A percentile compares a stretch with the other conserved stretches of the same genome.
Evolutionary conservation across 2,329 filamentous ascomycete species (phyloP).

Genomic region (Diaporthe sp.): DNA sequence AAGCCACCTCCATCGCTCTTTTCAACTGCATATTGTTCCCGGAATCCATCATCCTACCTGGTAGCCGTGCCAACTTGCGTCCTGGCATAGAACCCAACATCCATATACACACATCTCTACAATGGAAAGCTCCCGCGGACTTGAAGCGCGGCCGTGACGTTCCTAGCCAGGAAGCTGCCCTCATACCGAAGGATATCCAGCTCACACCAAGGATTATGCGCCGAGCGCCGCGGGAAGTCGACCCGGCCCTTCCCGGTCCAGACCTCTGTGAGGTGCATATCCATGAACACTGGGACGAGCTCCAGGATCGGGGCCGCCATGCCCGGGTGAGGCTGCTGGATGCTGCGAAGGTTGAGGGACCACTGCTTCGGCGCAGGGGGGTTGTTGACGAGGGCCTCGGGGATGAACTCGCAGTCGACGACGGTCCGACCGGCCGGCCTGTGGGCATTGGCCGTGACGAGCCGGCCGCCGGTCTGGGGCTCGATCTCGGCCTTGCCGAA

Average conservation of each 20-base stretch:
- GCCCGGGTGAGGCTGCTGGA: not conserved
- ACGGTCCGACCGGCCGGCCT: not conserved
- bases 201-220: not conserved
- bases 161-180: not conserved
- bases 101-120: not conserved
- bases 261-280: not conserved
- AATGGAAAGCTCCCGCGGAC: not conserved
- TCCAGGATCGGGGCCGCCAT: conserved; percentile 4
- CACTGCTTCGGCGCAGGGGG: not conserved
- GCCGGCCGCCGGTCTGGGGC: not conserved
- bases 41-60: not conserved
- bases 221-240: conserved; percentile 1
- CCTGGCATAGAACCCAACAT: not conserved
- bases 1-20: not conserved
- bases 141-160: not conserved
- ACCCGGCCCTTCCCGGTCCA: not conserved
- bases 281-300: not conserved
- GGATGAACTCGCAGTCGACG: not conserved
- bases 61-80: not conserved
- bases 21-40: not conserved
- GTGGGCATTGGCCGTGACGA: not conserved
- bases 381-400: not conserved
- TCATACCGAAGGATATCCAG: not conserved
- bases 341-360: not conserved
- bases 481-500: conserved; percentile 1